phyloP scores from a whole-genome alignment of 192 early-diverging fungal species.

The Chytriomyces sp. region DNA sequence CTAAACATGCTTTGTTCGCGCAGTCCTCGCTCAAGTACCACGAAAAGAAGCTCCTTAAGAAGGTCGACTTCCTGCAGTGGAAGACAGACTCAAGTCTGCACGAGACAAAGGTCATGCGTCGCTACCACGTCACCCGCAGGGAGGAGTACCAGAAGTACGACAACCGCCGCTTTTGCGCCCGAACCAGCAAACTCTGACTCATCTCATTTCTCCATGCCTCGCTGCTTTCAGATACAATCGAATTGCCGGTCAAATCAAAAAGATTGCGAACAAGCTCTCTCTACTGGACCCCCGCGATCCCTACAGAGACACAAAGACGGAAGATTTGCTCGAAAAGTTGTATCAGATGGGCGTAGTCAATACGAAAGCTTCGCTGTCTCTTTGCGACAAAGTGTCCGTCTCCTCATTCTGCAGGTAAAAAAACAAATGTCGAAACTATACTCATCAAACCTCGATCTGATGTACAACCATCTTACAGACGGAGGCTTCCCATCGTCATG shows the following conservation, averaged over 20 bases:
- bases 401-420: slow-evolving; percentile 78
- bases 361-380: slow-evolving; percentile 75
- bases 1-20: slow-evolving; percentile 33
- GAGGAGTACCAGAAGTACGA: slow-evolving; percentile 86
- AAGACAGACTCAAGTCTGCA: slow-evolving; percentile 81
- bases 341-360: slow-evolving; percentile 85
- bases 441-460: background rate
- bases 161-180: background rate
- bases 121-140: slow-evolving; percentile 86
- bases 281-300: slow-evolving; percentile 86
- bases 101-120: slow-evolving; percentile 85
- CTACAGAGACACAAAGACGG: slow-evolving; percentile 73
- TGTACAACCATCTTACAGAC: slow-evolving; percentile 40
- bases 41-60: slow-evolving; percentile 93
- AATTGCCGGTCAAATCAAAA: slow-evolving; percentile 78
- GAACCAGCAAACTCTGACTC: background rate
- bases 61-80: slow-evolving; percentile 95
- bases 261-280: slow-evolving; percentile 82
- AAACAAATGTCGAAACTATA: background rate
- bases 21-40: slow-evolving; percentile 75
- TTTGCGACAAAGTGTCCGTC: slow-evolving; percentile 82
- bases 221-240: slow-evolving; percentile 69
- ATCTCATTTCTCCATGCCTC: slow-evolving; percentile 9
- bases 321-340: slow-evolving; percentile 81
- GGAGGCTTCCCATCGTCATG: slow-evolving; percentile 92